Evolutionary conservation across 148 eudicot genomes (phyloP), one percentile per base, ranked within the genome.

Genomic region (Polygonum maritimum): DNA sequence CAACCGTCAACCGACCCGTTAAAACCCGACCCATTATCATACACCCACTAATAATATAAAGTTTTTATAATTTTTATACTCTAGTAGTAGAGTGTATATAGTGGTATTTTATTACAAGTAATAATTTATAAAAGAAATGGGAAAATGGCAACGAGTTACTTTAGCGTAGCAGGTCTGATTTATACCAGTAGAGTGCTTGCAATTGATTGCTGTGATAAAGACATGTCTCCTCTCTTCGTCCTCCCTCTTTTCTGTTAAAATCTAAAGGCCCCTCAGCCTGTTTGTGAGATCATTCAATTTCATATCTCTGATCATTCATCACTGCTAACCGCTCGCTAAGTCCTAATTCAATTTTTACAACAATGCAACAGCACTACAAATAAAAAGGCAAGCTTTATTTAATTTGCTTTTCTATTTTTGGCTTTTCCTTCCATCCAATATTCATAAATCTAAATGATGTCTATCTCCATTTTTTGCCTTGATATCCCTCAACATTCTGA

Each of bases 121-220:
- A 26, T 26, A 44, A 44, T 44, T 44, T 44, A 6, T 0, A 7
- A 7, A 40, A 40, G 6, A 44, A 44, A 44, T 6, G 7, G 47
- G 8, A 44, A 44, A 16, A 49, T 49, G n/a, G n/a, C 4, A 57
- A 57, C 3, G 63, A 57, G 63, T 21, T 19, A 58, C 4, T 58
- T 58, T 21, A 21, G 2, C 12, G 7, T 2, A 67, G 71, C 21
- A 35, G 71, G 40, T 82, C 80, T 83, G 82, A 65, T 18, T 33
- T 12, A 63, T 63, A 33, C 36, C 18, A 62, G 69, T 62, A 33
- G 69, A 62, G 69, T 81, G 82, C 77, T 79, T 49, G 82, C 72
- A 74, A 80, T 80, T 83, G 48, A 79, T 83, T 71, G 48, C 85
- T 69, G 71, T 83, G 80, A 83, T 77, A 67, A 76, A 33, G 82